Conservation (phyloP, 495 filamentous ascomycete species). For the Xylaria longipes region DNA sequence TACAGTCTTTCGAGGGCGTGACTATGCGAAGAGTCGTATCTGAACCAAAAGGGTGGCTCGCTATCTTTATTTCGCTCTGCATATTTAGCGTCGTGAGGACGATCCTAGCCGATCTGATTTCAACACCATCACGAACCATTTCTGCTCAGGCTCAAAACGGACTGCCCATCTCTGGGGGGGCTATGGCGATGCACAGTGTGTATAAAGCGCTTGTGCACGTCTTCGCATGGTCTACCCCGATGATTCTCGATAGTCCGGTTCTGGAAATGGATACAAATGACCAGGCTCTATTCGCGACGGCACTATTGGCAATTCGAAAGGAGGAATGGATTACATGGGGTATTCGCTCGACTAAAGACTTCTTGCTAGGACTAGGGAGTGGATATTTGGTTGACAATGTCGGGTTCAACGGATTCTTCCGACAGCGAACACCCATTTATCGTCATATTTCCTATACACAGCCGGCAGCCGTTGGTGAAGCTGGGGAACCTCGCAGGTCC, state of each 20-base stretch:
- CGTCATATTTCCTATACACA: conserved; percentile 41
- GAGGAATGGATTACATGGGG: conserved; percentile 52
- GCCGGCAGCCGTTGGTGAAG: conserved; percentile 42
- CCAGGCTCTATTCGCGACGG: conserved; percentile 43
- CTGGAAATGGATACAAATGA: conserved; percentile 45
- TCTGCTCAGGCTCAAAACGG: conserved; percentile 39
- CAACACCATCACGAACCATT: conserved; percentile 39
- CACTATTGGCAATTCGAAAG: conserved; percentile 43
- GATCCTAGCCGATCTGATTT: conserved; percentile 51
- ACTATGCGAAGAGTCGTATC: conserved; percentile 44
- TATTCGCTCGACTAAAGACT: conserved; percentile 51
- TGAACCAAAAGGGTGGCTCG: conserved; percentile 52
- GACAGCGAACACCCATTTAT: conserved; percentile 48
- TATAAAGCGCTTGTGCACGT: conserved; percentile 54
- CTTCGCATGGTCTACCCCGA: conserved; percentile 50
- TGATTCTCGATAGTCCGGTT: conserved; percentile 49
- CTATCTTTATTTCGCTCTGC: conserved; percentile 55
- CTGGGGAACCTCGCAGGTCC: conserved; percentile 46
- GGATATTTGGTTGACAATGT: conserved; percentile 47
- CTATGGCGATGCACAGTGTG: conserved; percentile 52
- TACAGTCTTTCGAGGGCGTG: conserved; percentile 54
- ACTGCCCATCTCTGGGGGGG: conserved; percentile 36
- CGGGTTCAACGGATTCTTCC: conserved; percentile 53
- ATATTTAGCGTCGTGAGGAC: conserved; percentile 59
- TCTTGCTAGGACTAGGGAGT: conserved; percentile 52